phyloP scores from a whole-genome alignment of 2,329 filamentous ascomycete species.

The Myriosclerotinia scirpicola region DNA sequence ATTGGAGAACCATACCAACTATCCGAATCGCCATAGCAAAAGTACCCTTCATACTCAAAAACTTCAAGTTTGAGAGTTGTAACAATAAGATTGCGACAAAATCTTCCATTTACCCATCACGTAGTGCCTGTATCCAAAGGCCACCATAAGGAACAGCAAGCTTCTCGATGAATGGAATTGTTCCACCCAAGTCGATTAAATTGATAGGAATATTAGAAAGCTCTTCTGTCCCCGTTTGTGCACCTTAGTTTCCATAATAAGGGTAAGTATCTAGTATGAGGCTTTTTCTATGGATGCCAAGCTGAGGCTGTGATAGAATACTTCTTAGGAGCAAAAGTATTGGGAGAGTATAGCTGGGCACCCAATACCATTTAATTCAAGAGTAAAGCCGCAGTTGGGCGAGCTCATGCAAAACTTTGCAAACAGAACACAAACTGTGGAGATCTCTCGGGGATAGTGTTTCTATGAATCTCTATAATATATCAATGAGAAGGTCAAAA shows the following conservation, averaged over 20 bases:
- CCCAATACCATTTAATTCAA: not conserved
- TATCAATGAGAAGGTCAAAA: not conserved
- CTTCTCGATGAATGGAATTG: not conserved
- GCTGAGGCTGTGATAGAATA: not conserved
- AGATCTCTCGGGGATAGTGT: not conserved
- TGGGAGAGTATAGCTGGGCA: no score
- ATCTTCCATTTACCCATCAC: not conserved
- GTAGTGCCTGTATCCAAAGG: not conserved
- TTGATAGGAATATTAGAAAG: not conserved
- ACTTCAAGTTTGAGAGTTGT: not conserved
- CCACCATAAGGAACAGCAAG: not conserved
- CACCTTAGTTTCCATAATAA: no score
- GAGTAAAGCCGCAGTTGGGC: not conserved
- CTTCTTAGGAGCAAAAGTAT: slow-evolving; percentile 5
- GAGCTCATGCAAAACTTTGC: not conserved
- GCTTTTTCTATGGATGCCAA: not conserved
- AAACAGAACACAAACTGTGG: not conserved
- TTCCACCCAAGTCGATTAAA: not conserved
- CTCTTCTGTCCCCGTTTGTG: no score
- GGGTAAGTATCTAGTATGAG: not conserved
- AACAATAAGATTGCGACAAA: not conserved
- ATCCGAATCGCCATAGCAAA: not conserved
- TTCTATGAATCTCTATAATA: not conserved
- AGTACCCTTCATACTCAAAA: not conserved
- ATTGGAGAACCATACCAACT: not conserved